A percentile compares a stretch with the other conserved stretches of the same genome.
Conservation (phyloP, 139 green algal genomes). For the Tetratostichococcus sp. region DNA sequence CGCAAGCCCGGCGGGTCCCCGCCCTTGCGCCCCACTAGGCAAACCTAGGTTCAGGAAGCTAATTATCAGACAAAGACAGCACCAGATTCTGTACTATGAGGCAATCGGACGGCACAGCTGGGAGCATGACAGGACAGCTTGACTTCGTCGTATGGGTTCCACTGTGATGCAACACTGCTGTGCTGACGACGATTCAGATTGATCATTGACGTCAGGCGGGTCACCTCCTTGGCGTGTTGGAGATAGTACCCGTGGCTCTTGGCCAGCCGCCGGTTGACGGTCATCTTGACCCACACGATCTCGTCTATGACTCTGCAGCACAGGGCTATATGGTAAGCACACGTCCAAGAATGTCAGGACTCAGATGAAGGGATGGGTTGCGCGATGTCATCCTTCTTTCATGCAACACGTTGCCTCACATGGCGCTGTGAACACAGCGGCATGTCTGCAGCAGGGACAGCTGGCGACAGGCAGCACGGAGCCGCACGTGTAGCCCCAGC, state of each 20-base stretch:
- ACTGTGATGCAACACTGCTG: not conserved
- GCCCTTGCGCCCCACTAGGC: slow-evolving; percentile 75
- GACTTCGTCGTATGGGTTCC: too few relatives aligned
- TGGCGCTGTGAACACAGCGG: too few relatives aligned
- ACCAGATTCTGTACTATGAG: too few relatives aligned
- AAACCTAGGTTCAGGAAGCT: slow-evolving; percentile 50
- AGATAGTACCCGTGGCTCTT: slow-evolving; percentile 95
- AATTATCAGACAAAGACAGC: too few relatives aligned
- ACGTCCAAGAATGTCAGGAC: not conserved
- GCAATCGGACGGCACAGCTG: too few relatives aligned
- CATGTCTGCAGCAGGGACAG: not conserved
- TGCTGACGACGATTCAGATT: too few relatives aligned
- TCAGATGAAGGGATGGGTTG: not conserved
- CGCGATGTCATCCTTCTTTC: not conserved
- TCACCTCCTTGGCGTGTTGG: slow-evolving; percentile 88
- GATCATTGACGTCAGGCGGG: not conserved
- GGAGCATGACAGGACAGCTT: too few relatives aligned
- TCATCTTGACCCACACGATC: slow-evolving; percentile 95
- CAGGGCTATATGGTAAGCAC: too few relatives aligned
- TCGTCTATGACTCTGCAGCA: slow-evolving; percentile 86
- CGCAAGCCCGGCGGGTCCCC: slow-evolving; percentile 28
- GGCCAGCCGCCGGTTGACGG: slow-evolving; percentile 82
- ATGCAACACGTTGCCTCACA: too few relatives aligned
- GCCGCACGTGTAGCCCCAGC: slow-evolving; percentile 82
- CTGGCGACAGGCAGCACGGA: not conserved